phyloP scores from a whole-genome alignment of 805 yeast genomes.

The Metschnikowia corniflorae region DNA sequence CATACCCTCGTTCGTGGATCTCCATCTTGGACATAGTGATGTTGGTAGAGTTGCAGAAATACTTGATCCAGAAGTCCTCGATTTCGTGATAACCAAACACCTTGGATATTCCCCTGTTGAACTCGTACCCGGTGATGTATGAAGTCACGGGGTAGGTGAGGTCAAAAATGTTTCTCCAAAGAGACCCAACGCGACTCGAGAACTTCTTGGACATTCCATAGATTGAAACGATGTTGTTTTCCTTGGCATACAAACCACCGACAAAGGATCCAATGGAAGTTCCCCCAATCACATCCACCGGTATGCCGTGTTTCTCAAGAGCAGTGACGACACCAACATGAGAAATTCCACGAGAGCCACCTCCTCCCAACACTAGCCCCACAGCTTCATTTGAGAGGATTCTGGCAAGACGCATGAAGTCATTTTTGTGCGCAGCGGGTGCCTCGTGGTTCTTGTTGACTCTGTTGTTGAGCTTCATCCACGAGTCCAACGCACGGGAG shows the following conservation, averaged over 20 bases:
- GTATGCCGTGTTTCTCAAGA: constrained; percentile 86
- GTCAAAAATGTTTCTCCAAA: constrained; percentile 84
- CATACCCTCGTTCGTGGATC: constrained; percentile 84
- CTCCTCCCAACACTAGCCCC: constrained; percentile 94
- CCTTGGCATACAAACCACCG: constrained; percentile 92
- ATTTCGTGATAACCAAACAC: constrained; percentile 87
- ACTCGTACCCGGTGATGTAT: constrained; percentile 95
- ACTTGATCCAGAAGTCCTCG: constrained; percentile 94
- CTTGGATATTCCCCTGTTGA: constrained; percentile 97
- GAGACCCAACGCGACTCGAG: constrained; percentile 72
- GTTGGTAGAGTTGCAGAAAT: constrained; percentile 87
- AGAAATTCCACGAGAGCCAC: constrained; percentile 93
- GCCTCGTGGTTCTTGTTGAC: constrained; percentile 19
- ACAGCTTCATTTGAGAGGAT: constrained; percentile 89
- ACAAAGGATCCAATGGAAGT: constrained; percentile 95
- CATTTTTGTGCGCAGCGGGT: constrained; percentile 43
- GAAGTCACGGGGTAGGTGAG: constrained; percentile 92
- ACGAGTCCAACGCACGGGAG: constrained; percentile 26
- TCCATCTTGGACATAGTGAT: constrained; percentile 95
- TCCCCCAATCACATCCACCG: constrained; percentile 92
- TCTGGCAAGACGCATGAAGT: constrained; percentile 85
- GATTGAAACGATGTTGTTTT: constrained; percentile 85
- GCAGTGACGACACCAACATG: constrained; percentile 92
- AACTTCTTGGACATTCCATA: constrained; percentile 88
- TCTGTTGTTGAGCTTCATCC: constrained; percentile 24